phyloP scores from a whole-genome alignment of 208 protist genomes.

The Blechomonas ayalai region DNA sequence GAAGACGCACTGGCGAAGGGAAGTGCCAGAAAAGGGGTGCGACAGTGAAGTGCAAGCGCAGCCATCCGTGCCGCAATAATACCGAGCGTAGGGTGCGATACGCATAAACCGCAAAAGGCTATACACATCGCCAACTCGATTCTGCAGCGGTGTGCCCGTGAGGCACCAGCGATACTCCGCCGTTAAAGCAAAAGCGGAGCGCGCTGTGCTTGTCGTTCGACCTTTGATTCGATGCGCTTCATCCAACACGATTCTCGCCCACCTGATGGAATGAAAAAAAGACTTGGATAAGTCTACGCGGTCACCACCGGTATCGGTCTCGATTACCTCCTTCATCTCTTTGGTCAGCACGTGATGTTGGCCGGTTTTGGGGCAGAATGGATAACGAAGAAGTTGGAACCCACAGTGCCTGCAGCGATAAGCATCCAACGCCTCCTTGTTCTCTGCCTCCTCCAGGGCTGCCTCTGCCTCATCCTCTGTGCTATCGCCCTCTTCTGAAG shows the following conservation, averaged over 20 bases:
- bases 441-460: slow-evolving; percentile 14
- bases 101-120: slow-evolving; percentile 94
- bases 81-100: slow-evolving; percentile 69
- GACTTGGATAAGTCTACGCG: slow-evolving; percentile 55
- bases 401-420: slow-evolving; percentile 61
- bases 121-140: slow-evolving; percentile 96
- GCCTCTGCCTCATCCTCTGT: slow-evolving; percentile 23
- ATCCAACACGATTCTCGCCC: slow-evolving; percentile 89
- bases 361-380: slow-evolving; percentile 82
- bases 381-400: slow-evolving; percentile 75
- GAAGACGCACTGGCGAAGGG: slow-evolving; percentile 71
- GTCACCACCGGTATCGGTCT: slow-evolving; percentile 74
- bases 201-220: slow-evolving; percentile 80
- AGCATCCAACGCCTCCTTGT: slow-evolving; percentile 11
- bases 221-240: slow-evolving; percentile 92
- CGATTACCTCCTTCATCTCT: slow-evolving; percentile 50
- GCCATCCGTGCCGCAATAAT: slow-evolving; percentile 83
- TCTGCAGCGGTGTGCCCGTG: slow-evolving; percentile 95
- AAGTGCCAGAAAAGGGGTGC: slow-evolving; percentile 79
- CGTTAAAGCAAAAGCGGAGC: slow-evolving; percentile 72
- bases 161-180: slow-evolving; percentile 87
- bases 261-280: slow-evolving; percentile 77
- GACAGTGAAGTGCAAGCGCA: slow-evolving; percentile 87
- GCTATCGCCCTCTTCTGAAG: slow-evolving; percentile 8
- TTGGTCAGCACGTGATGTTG: slow-evolving; percentile 72